Conservation (phyloP, 2,329 filamentous ascomycete species). For the Botrytis sinoallii region DNA sequence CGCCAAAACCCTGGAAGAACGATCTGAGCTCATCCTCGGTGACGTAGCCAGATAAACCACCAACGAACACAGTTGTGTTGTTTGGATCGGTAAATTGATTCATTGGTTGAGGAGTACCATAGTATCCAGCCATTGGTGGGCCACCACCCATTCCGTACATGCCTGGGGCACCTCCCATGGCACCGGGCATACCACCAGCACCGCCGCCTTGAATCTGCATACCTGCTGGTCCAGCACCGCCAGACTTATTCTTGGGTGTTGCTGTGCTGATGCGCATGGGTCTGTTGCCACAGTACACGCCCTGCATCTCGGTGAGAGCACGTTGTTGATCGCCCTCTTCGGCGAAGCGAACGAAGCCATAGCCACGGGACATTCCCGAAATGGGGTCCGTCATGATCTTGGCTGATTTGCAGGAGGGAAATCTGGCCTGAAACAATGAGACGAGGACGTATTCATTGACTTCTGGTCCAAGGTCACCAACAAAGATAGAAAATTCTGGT, state of each 20-base stretch:
- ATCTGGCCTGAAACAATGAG: constrained; percentile 93
- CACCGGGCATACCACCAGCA: constrained; percentile 44
- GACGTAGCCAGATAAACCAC: constrained; percentile 93
- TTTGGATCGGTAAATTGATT: constrained; percentile 99
- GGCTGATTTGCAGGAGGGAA: constrained; percentile 96
- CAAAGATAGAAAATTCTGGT: constrained; percentile 95
- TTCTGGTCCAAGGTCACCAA: constrained; percentile 94
- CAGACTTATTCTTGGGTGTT: constrained; percentile 84
- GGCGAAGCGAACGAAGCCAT: constrained; percentile 96
- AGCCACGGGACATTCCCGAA: constrained; percentile 94
- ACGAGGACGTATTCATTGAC: constrained; percentile 98
- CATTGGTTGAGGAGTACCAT: constrained; percentile 76
- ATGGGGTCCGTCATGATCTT: constrained; percentile 99
- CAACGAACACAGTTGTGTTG: constrained; percentile 98
- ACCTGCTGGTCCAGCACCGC: constrained; percentile 50
- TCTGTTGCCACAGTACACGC: constrained; percentile 96
- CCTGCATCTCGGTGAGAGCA: constrained; percentile 96
- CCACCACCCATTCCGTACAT: constrained; percentile 65
- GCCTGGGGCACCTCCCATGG: constrained; percentile 47
- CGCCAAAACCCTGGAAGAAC: constrained; percentile 99
- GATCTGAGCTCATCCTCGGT: constrained; percentile 99
- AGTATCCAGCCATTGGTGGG: constrained; percentile 62
- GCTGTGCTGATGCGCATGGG: constrained; percentile 98
- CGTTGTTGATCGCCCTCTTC: constrained; percentile 96
- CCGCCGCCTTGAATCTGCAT: constrained; percentile 45